Conservation (phyloP, 176 grass and related monocot species). For the Musa itinerans region DNA sequence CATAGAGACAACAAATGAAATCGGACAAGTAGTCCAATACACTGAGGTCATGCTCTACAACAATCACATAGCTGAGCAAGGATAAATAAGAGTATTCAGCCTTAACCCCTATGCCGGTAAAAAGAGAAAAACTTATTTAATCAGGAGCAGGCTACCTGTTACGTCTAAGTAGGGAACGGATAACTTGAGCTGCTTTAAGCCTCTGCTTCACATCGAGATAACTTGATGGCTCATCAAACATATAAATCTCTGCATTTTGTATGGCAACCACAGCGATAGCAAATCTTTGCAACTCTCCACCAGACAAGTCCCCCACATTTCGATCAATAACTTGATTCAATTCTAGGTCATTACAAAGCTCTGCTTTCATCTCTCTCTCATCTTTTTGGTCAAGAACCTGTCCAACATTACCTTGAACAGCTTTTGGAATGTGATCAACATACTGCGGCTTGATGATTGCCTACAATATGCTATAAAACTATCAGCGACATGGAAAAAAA, state of each 20-base stretch:
- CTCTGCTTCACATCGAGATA: slow-evolving; percentile 93
- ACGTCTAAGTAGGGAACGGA: slow-evolving; percentile 59
- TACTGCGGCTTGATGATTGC: slow-evolving; percentile 66
- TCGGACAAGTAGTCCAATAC: slow-evolving; percentile 90
- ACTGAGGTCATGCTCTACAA: slow-evolving; percentile 83
- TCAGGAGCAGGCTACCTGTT: slow-evolving; percentile 42
- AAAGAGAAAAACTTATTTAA: neutral
- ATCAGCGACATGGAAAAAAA: neutral
- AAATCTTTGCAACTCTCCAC: slow-evolving; percentile 80
- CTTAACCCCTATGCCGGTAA: neutral
- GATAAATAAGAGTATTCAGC: neutral
- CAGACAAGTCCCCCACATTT: slow-evolving; percentile 59
- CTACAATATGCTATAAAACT: slow-evolving; percentile 24
- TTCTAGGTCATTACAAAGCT: slow-evolving; percentile 42
- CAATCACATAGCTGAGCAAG: slow-evolving; percentile 59
- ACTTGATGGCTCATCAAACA: slow-evolving; percentile 86
- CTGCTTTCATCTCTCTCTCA: slow-evolving; percentile 43
- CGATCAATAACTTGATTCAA: slow-evolving; percentile 59
- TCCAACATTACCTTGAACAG: slow-evolving; percentile 62
- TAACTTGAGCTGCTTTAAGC: slow-evolving; percentile 71
- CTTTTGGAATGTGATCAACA: slow-evolving; percentile 62
- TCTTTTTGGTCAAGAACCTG: slow-evolving; percentile 43
- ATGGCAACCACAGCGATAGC: slow-evolving; percentile 79
- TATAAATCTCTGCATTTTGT: slow-evolving; percentile 77
- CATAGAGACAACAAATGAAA: slow-evolving; percentile 92